Evolutionary conservation across 495 filamentous ascomycete genomes (phyloP).

Genomic region (Penicillium pancosmium): DNA sequence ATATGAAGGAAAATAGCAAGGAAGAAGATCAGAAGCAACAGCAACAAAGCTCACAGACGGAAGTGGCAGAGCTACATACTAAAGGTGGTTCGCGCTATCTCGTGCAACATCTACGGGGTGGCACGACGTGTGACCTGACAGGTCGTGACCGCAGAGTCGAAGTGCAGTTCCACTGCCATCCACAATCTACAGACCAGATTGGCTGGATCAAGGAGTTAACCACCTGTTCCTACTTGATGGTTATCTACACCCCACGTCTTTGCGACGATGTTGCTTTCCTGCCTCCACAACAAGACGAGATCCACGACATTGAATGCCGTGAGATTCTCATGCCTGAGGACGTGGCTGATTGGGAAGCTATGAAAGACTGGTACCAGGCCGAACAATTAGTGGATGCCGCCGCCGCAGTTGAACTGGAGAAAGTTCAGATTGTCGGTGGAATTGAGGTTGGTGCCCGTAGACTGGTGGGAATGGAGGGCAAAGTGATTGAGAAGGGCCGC

Average conservation of each 20-base stretch:
- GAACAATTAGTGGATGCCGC: conserved; percentile 42
- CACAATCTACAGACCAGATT: conserved; percentile 79
- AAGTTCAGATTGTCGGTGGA: conserved; percentile 56
- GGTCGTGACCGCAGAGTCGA: conserved; percentile 84
- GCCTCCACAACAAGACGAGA: conserved; percentile 77
- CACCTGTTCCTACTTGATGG: conserved; percentile 93
- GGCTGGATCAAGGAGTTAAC: conserved; percentile 94
- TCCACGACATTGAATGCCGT: conserved; percentile 77
- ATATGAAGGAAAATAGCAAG: conserved; percentile 19
- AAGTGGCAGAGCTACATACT: conserved; percentile 68
- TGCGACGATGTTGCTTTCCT: conserved; percentile 93
- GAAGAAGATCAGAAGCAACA: conserved; percentile 22
- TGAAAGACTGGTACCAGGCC: conserved; percentile 46
- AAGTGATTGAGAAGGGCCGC: conserved; percentile 55
- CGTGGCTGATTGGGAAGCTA: conserved; percentile 57
- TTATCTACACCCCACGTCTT: conserved; percentile 88
- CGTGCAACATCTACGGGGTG: conserved; percentile 84
- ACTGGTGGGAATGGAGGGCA: conserved; percentile 59
- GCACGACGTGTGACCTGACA: conserved; percentile 89
- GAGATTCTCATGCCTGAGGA: conserved; percentile 65
- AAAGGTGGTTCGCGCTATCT: conserved; percentile 87
- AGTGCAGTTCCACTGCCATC: conserved; percentile 91
- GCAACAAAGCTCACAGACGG: conserved; percentile 37
- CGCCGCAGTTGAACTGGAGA: conserved; percentile 10
- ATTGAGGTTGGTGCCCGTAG: conserved; percentile 61